phyloP scores from a whole-genome alignment of 176 grass and related monocot species.

The Avena sativa region DNA sequence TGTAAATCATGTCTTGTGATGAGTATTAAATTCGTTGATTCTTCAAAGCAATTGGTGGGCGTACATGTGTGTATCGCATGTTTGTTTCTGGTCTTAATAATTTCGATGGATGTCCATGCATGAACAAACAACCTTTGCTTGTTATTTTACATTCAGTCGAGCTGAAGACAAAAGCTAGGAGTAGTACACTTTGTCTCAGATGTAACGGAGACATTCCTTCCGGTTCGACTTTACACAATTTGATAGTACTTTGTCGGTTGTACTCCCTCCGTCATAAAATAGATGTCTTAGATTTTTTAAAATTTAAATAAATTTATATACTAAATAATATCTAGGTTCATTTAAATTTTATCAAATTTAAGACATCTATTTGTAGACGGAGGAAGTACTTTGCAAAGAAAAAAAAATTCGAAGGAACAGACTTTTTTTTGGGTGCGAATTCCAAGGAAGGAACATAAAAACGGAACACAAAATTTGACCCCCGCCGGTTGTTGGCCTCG shows the following conservation, averaged over 20 bases:
- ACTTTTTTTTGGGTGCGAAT: neutral
- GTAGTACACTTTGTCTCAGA: neutral
- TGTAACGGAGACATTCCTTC: neutral
- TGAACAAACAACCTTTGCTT: neutral
- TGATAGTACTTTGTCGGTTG: too few relatives aligned
- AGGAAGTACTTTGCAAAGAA: too few relatives aligned
- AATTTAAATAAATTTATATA: too few relatives aligned
- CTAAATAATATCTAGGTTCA: too few relatives aligned
- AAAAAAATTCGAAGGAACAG: neutral
- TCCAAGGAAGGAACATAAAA: neutral
- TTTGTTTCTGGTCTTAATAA: neutral
- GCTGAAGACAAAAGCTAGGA: too few relatives aligned
- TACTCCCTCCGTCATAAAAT: too few relatives aligned
- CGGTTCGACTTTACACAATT: neutral
- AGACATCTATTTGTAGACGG: too few relatives aligned
- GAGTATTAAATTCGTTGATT: conserved; percentile 9
- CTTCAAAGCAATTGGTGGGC: neutral
- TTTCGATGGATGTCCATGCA: neutral
- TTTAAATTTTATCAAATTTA: too few relatives aligned
- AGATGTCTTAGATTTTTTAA: too few relatives aligned
- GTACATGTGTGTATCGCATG: neutral
- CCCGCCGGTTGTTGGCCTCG: neutral
- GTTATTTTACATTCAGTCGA: too few relatives aligned
- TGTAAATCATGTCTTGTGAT: neutral
- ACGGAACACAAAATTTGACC: neutral